Base-by-base conservation (phyloP, 441 rosid species). In the Sinapis alba region DNA sequence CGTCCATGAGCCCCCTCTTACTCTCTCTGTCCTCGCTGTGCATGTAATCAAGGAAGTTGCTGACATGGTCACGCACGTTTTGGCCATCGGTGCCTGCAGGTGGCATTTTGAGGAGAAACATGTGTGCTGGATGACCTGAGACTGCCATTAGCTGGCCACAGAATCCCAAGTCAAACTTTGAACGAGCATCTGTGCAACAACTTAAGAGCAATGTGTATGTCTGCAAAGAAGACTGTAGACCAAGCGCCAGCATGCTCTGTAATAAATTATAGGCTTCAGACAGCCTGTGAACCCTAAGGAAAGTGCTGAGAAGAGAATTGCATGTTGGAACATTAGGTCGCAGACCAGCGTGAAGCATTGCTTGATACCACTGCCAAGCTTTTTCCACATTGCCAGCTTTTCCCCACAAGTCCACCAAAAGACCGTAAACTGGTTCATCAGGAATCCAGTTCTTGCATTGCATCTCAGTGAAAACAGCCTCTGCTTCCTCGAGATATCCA, bases 1-100 rank as follows among this genome's bases (percentile, higher is more conserved):
- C 89, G 72, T 95, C 99, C 58, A 91, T 86, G 6, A 95, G 91
- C 32, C 99, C 99, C 27, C 98, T 79, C 83, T 95, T 95, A 88
- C 98, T 92, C 84, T 95, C 99, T 78, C 96, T 89, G 75, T 95
- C 97, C 83, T 95, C 98, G 53, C 96, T 88, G 78, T 85, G 99
- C 96, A 92, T 91, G 80, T 80, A 74, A 76, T 92, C 93, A 82
- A 95, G 84, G 85, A 95, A 95, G 79, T 73, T 85, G 73, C 87
- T 78, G 28, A 83, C 89, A 54, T 95, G 98, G 67, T 89, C 89
- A 54, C 92, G 86, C 62, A 92, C 97, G 51, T 95, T 95, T 79
- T 84, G 96, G 80, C 99, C 98, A 74, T 95, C 96, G 27, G 96
- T 90, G 62, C 94, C 97, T 6, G 97, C 85, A 63, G 94, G 82